These are phyloP conservation scores for Auriscalpium orientale DNA, from an alignment of 768 basidiomycete species.

Conservation along the genomic window DNA sequence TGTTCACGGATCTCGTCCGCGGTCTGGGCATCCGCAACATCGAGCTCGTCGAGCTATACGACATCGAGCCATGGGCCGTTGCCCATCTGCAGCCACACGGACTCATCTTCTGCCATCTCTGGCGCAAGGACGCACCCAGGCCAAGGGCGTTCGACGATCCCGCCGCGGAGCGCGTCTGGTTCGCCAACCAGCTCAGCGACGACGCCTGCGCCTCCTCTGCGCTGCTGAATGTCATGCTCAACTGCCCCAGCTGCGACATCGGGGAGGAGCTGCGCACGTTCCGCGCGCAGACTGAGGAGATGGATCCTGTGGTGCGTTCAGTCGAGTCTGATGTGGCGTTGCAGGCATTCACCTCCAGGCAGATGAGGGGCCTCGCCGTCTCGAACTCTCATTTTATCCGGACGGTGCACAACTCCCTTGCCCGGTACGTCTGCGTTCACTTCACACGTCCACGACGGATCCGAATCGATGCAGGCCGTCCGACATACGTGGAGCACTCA, in stretches of 20 bases:
- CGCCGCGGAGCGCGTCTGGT: conserved; percentile 53
- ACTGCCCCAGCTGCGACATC: conserved; percentile 44
- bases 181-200: conserved; percentile 59
- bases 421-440: conserved; percentile 34
- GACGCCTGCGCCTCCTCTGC: conserved; percentile 62
- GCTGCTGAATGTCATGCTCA: conserved; percentile 51
- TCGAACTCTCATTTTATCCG: conserved; percentile 50
- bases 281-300: conserved; percentile 41
- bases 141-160: conserved; percentile 34
- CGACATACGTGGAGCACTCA: conserved; percentile 47
- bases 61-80: conserved; percentile 58
- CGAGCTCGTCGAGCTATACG: conserved; percentile 52
- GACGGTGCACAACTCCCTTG: conserved; percentile 49
- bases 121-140: conserved; percentile 41
- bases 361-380: conserved; percentile 62
- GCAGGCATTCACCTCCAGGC: not conserved
- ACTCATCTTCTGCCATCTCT: conserved; percentile 58
- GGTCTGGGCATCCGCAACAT: conserved; percentile 45
- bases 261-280: conserved; percentile 39
- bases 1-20: conserved; percentile 51
- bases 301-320: conserved; percentile 48
- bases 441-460: not conserved
- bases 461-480: conserved; percentile 33
- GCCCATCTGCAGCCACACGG: conserved; percentile 51
- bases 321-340: not conserved